A percentile compares a stretch with the other conserved stretches of the same genome.
Evolutionary conservation across 2,329 filamentous ascomycete genomes (phyloP).

Genomic region (Mycosphaerella sp.): DNA sequence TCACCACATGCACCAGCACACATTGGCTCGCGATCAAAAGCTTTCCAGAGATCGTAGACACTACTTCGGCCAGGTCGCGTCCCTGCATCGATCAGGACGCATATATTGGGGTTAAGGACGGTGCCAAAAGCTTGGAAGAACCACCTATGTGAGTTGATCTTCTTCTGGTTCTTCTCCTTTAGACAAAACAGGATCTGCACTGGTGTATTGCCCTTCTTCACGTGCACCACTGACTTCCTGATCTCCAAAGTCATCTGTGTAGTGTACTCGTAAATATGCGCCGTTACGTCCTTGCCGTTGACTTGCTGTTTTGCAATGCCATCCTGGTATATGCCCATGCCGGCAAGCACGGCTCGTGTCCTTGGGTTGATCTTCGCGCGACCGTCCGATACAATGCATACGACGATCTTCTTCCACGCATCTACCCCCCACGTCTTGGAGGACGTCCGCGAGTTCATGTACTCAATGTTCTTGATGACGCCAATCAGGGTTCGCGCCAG

Average conservation of each 20-base stretch:
- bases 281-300: slow-evolving; percentile 91
- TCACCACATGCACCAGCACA: slow-evolving; percentile 96
- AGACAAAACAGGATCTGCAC: slow-evolving; percentile 97
- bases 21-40: slow-evolving; percentile 95
- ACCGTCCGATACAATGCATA: slow-evolving; percentile 94
- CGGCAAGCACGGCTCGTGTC: slow-evolving; percentile 82
- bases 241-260: slow-evolving; percentile 80
- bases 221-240: slow-evolving; percentile 79
- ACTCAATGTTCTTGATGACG: slow-evolving; percentile 97
- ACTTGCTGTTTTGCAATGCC: slow-evolving; percentile 98
- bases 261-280: slow-evolving; percentile 93
- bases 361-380: slow-evolving; percentile 94
- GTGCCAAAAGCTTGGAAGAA: slow-evolving; percentile 97
- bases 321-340: slow-evolving; percentile 94
- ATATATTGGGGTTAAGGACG: slow-evolving; percentile 91
- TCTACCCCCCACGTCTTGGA: slow-evolving; percentile 98
- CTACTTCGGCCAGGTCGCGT: slow-evolving; percentile 91
- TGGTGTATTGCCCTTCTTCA: slow-evolving; percentile 78
- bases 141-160: slow-evolving; percentile 99
- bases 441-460: slow-evolving; percentile 88
- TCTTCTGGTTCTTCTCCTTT: slow-evolving; percentile 99
- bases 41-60: slow-evolving; percentile 98
- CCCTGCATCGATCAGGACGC: slow-evolving; percentile 90
- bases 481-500: slow-evolving; percentile 95
- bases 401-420: slow-evolving; percentile 99